These are phyloP conservation scores for Venturia carpophila DNA, from an alignment of 2,329 filamentous ascomycete genomes.

Conservation along the genomic window DNA sequence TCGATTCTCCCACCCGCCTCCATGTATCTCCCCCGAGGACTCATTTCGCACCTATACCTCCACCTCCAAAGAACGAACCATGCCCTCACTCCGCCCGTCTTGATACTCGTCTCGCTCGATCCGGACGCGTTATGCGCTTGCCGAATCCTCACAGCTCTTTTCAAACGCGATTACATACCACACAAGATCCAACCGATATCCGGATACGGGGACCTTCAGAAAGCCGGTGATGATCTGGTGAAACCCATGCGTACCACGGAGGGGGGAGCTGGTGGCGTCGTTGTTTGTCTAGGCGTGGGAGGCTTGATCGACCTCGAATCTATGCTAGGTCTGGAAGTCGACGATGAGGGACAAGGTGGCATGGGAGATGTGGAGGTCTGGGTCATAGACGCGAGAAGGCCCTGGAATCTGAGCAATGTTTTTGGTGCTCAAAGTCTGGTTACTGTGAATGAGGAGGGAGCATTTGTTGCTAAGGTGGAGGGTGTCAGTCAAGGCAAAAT, in stretches of 20 bases:
- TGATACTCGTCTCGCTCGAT: conserved; percentile 87
- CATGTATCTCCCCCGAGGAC: conserved; percentile 90
- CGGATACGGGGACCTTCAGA: conserved; percentile 82
- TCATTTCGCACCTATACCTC: conserved; percentile 85
- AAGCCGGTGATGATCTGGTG: conserved; percentile 70
- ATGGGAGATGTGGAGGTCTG: conserved; percentile 88
- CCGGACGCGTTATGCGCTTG: conserved; percentile 93
- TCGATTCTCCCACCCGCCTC: not conserved
- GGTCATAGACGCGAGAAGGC: conserved; percentile 83
- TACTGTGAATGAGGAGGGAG: conserved; percentile 39
- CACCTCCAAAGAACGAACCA: conserved; percentile 82
- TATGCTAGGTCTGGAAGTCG: conserved; percentile 65
- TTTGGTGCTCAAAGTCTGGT: conserved; percentile 63
- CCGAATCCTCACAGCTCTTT: conserved; percentile 82
- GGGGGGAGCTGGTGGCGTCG: conserved; percentile 79
- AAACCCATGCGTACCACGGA: conserved; percentile 76
- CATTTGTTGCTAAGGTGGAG: conserved; percentile 6
- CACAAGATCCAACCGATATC: conserved; percentile 95
- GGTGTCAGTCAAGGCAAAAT: conserved; percentile 71
- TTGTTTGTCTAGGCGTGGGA: conserved; percentile 87
- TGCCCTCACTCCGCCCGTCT: conserved; percentile 80
- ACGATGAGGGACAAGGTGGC: conserved; percentile 53
- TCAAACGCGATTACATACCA: conserved; percentile 95
- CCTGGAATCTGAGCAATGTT: conserved; percentile 91
- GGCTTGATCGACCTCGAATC: conserved; percentile 82